Percentiles rank a stretch among this genome's conserved stretches.
Evolutionary conservation across 139 green algal species (phyloP).

Genomic region (Desmodesmus armatus): DNA sequence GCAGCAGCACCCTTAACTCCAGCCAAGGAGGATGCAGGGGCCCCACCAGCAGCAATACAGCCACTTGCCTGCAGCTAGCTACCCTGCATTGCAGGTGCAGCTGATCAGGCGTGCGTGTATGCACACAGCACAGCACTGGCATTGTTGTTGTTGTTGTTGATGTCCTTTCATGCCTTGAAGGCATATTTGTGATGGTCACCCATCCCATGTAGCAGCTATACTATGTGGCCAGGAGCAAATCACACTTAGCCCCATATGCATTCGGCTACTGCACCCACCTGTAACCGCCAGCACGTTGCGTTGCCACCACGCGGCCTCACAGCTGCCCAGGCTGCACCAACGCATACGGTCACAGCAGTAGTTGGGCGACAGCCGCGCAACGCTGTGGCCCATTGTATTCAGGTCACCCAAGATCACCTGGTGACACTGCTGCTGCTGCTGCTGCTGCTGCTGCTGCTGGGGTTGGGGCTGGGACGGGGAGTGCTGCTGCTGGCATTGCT

Average conservation of each 20-base stretch:
- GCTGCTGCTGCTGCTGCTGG: slow-evolving; percentile 29
- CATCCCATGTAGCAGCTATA: background rate
- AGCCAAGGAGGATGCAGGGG: too few relatives aligned
- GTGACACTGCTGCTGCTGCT: background rate
- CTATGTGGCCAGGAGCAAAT: too few relatives aligned
- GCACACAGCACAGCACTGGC: too few relatives aligned
- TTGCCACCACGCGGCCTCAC: slow-evolving; percentile 82
- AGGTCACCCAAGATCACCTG: slow-evolving; percentile 84
- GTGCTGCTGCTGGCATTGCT: background rate
- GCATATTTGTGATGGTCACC: background rate
- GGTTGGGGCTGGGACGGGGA: background rate
- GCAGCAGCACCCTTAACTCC: background rate
- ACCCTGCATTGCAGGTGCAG: too few relatives aligned
- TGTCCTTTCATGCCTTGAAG: background rate
- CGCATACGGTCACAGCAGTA: slow-evolving; percentile 87
- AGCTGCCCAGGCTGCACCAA: slow-evolving; percentile 74
- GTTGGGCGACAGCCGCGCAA: slow-evolving; percentile 83
- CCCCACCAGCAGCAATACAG: too few relatives aligned
- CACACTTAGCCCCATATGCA: too few relatives aligned
- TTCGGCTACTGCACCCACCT: slow-evolving; percentile 18
- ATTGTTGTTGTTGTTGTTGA: background rate
- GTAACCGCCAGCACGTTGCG: slow-evolving; percentile 62
- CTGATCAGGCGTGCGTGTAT: too few relatives aligned
- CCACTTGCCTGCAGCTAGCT: too few relatives aligned
- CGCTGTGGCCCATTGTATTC: slow-evolving; percentile 88